Conservation (phyloP, 192 early-diverging fungal species). For the Podila minutissima region DNA sequence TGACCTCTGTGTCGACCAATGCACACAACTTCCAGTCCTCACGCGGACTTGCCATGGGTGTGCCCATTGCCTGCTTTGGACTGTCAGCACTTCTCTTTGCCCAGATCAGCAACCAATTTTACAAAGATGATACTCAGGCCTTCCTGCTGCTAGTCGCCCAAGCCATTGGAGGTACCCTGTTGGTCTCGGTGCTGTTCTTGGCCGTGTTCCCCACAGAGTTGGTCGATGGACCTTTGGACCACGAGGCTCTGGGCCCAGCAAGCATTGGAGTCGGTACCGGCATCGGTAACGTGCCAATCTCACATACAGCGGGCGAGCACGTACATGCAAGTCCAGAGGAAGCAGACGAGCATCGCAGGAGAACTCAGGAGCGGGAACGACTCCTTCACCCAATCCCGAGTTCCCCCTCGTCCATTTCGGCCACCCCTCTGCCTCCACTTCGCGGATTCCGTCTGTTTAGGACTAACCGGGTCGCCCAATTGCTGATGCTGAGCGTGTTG, state of each 20-base stretch:
- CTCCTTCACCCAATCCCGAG: neutral
- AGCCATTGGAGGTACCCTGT: constrained; percentile 55
- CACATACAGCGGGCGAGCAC: neutral
- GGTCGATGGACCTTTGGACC: neutral
- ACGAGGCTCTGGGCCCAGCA: neutral
- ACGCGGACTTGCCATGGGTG: constrained; percentile 67
- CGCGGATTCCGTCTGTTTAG: constrained; percentile 38
- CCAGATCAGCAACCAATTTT: constrained; percentile 61
- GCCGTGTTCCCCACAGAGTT: constrained; percentile 11
- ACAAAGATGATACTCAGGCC: constrained; percentile 57
- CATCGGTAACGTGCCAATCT: neutral
- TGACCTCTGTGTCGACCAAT: constrained; percentile 68
- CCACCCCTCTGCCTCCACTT: neutral
- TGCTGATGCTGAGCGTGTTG: constrained; percentile 28
- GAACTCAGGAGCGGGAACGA: constrained; percentile 21
- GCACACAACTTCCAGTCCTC: constrained; percentile 66
- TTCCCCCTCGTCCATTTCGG: neutral
- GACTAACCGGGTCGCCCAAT: constrained; percentile 20
- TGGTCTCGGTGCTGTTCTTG: constrained; percentile 45
- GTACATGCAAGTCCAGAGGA: neutral
- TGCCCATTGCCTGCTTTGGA: constrained; percentile 68
- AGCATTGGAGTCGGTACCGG: neutral
- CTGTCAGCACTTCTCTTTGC: constrained; percentile 72
- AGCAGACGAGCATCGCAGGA: constrained; percentile 18
- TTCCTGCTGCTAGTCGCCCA: constrained; percentile 64